Base-by-base conservation (phyloP, 1,284 basidiomycete genomes). In the Moesziomyces antarcticus region DNA sequence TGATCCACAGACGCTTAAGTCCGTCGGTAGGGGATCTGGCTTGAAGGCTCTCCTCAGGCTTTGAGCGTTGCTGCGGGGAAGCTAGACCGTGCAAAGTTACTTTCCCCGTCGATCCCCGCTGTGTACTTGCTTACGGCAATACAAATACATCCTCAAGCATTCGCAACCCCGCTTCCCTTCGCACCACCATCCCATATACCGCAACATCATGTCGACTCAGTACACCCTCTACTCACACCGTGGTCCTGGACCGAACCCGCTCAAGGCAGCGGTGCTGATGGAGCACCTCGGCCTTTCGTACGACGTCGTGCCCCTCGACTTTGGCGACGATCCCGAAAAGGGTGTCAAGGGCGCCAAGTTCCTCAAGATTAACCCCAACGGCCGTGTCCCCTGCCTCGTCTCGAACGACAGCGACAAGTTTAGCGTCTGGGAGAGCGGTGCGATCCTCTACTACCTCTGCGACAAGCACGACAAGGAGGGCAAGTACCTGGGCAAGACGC, bases 271-370 rank as follows among this genome's bases (percentile, higher is more conserved):
- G 18, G 62, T 77, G 21, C 51, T 81, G 14, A 55, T 82, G 50
- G 80, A 82, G 73, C 58, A 73, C 25, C 76, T 82, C 24, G 78
- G 78, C 45, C 42, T 80, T 22, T 50, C 56, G 0, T 82, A 81
- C 63, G 74, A 81, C 7, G 65, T 78, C 14, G 61, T 75, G 11
- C 50, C 66, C 3, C 66, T 80, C 35, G 73, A 66, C 44, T 79
- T 81, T 44, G 63, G 69, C 43, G 80, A 82, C 35, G 76, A 74
- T 24, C 49, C 60, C n/a, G 63, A 74, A 48, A 77, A 66, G 22
- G 79, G 79, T 20, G 80, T 82, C 45, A 82, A 82, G 69, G 66
- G 70, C 6, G 62, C 56, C 42, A 77, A 79, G 44, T 81, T 71
- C 55, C 64, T 81, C 33, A 64, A 72, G 47, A 43, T 79, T 47